These are phyloP conservation scores for Chalaropsis ovoidea DNA, from an alignment of 2,329 filamentous ascomycete species.

Conservation along the genomic window DNA sequence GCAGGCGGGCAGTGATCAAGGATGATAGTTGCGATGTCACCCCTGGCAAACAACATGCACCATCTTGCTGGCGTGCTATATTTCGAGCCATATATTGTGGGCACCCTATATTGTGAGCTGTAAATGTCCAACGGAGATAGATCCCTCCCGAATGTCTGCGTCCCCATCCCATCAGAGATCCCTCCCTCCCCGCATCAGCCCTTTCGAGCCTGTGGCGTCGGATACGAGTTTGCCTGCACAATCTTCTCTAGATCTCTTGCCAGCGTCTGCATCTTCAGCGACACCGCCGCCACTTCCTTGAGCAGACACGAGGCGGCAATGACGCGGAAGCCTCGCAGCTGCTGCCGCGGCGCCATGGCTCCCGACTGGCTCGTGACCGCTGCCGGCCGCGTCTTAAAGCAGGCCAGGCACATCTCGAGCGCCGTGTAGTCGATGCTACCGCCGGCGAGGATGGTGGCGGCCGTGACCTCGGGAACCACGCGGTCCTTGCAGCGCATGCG, in stretches of 20 bases:
- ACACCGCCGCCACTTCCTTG: slow-evolving; percentile 29
- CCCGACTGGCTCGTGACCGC: slow-evolving; percentile 28
- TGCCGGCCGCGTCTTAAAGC: slow-evolving; percentile 29
- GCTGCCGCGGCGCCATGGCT: slow-evolving; percentile 19
- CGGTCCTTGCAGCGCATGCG: slow-evolving; percentile 30
- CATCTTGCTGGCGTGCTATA: not conserved
- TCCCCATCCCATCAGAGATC: not conserved
- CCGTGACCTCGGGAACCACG: slow-evolving; percentile 1
- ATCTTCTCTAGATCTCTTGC: not conserved
- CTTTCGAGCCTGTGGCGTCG: not conserved
- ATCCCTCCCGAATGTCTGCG: not conserved
- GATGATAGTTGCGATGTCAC: no score
- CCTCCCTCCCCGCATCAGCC: not conserved
- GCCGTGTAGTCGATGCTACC: slow-evolving; percentile 2
- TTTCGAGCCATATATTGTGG: not conserved
- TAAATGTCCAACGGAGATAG: no score
- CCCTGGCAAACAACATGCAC: no score
- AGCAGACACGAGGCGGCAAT: slow-evolving; percentile 34
- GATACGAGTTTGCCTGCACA: not conserved
- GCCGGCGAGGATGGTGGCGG: not conserved
- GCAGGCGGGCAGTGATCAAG: no score
- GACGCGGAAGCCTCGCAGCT: slow-evolving; percentile 34
- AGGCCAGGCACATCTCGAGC: slow-evolving; percentile 26
- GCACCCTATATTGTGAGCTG: no score
- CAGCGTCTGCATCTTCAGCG: slow-evolving; percentile 12